Evolutionary conservation across 2,329 filamentous ascomycete species (phyloP).

Genomic region (Eutypa lata): DNA sequence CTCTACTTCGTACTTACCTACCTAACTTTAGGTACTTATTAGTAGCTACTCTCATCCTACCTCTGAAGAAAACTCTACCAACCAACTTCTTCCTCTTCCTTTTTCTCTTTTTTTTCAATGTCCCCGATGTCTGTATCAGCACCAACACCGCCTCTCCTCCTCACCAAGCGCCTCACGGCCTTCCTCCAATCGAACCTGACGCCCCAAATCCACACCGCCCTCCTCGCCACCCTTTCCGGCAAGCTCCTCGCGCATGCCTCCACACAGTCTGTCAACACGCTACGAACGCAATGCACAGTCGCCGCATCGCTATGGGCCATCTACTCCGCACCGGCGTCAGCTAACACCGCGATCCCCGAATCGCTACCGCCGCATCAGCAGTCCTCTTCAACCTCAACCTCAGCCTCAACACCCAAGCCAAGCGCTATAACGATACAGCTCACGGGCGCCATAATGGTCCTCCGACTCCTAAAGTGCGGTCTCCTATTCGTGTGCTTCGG

Average conservation of each 20-base stretch:
- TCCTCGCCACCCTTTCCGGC: slow-evolving; percentile 58
- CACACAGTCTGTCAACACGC: slow-evolving; percentile 49
- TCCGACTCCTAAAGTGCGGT: slow-evolving; percentile 55
- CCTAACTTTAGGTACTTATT: no score
- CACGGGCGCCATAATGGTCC: slow-evolving; percentile 55
- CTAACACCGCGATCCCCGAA: slow-evolving; percentile 38
- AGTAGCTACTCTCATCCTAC: background rate
- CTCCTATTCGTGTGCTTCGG: slow-evolving; percentile 62
- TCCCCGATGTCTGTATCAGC: slow-evolving; percentile 23
- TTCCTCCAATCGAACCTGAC: slow-evolving; percentile 60
- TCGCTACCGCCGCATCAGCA: slow-evolving; percentile 32
- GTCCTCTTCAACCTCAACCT: slow-evolving; percentile 1
- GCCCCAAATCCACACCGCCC: slow-evolving; percentile 54
- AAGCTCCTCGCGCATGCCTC: slow-evolving; percentile 63
- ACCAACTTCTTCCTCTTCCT: background rate
- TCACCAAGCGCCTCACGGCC: slow-evolving; percentile 62
- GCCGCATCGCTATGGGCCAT: slow-evolving; percentile 60
- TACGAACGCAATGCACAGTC: slow-evolving; percentile 63
- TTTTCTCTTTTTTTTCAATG: background rate
- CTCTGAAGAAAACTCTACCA: background rate
- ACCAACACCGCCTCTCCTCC: slow-evolving; percentile 55
- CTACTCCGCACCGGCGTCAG: slow-evolving; percentile 44
- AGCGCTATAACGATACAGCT: slow-evolving; percentile 57
- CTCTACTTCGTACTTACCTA: no score
- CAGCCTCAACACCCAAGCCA: slow-evolving; percentile 10